Evolutionary conservation across 257 asterid genomes (phyloP).

Genomic region (Ballota nigra): DNA sequence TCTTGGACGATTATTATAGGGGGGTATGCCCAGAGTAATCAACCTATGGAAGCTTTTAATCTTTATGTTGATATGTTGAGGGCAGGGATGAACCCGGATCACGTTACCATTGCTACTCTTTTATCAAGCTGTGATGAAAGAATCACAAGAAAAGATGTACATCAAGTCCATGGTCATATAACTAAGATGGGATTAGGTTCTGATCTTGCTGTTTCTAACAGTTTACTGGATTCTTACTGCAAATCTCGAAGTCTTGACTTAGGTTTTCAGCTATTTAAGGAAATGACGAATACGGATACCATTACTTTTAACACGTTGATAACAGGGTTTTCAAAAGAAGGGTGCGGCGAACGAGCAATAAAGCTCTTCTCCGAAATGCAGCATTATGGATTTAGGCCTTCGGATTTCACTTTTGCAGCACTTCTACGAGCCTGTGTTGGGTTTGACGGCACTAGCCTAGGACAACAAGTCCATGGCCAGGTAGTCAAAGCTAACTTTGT

Average conservation of each 20-base stretch:
- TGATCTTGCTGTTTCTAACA: neutral
- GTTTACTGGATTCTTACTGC: neutral
- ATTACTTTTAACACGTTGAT: neutral
- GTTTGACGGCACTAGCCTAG: neutral
- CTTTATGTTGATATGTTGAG: neutral
- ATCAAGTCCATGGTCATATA: neutral
- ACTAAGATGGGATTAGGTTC: neutral
- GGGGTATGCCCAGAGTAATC: neutral
- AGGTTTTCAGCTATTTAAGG: neutral
- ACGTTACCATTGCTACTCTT: neutral
- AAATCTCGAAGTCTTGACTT: neutral
- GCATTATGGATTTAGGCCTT: neutral
- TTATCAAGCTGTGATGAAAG: neutral
- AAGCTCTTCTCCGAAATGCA: neutral
- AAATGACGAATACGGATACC: neutral
- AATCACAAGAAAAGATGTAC: neutral
- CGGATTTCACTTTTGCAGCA: neutral
- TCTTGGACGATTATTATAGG: neutral
- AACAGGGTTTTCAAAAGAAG: neutral
- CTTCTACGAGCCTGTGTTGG: neutral
- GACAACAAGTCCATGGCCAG: neutral
- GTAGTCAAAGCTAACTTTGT: neutral
- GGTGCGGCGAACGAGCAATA: neutral
- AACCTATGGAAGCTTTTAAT: neutral
- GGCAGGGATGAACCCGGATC: neutral